phyloP scores from a whole-genome alignment of 2,329 filamentous ascomycete species.

The Botryotinia narcissicola region DNA sequence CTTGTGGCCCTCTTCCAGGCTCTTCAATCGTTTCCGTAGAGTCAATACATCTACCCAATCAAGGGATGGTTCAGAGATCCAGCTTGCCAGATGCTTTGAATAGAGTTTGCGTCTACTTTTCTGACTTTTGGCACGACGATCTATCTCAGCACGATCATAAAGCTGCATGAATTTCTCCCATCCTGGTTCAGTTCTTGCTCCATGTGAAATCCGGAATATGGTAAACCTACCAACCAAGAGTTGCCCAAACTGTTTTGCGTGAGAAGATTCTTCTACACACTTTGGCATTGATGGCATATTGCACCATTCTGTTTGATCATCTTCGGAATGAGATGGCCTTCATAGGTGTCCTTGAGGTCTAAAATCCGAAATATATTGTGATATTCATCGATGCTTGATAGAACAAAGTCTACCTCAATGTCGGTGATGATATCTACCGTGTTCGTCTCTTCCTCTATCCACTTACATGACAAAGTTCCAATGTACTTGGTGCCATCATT shows the following conservation, averaged over 20 bases:
- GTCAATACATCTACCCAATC: background rate
- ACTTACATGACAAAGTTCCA: accelerated
- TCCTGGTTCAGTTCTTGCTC: background rate
- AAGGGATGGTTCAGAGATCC: background rate
- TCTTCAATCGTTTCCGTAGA: background rate
- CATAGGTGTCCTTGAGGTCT: background rate
- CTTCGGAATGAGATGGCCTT: background rate
- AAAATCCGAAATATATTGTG: background rate
- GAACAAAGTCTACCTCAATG: background rate
- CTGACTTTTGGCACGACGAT: too few relatives aligned
- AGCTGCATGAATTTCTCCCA: background rate
- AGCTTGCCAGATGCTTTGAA: background rate
- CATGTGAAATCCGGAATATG: background rate
- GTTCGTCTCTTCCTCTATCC: background rate
- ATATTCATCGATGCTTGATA: background rate
- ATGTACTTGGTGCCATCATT: accelerated
- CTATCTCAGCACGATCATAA: background rate
- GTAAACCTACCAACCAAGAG: background rate
- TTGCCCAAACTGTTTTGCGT: background rate
- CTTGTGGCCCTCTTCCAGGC: background rate
- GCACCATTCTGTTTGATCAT: background rate
- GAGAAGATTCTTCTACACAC: accelerated
- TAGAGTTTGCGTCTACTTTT: background rate
- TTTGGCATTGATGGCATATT: background rate
- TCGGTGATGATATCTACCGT: background rate